These are phyloP conservation scores for Debaryomycetaceae sp. DNA, from an alignment of 1,139 yeast species.

Conservation along the genomic window DNA sequence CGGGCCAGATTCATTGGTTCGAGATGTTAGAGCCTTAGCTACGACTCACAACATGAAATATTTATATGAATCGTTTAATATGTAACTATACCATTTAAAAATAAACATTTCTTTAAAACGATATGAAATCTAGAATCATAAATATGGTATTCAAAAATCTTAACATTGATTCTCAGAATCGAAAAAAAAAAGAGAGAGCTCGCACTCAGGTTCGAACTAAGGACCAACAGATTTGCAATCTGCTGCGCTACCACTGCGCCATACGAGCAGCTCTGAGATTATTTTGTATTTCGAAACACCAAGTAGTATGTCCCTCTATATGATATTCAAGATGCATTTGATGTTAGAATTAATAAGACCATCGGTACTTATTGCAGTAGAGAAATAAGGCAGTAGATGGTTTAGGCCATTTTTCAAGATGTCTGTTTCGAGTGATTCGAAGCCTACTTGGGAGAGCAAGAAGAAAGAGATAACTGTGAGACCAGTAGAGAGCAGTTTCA, in stretches of 20 bases:
- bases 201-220: constrained; percentile 49
- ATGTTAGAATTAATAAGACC: no score
- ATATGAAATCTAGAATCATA: not conserved
- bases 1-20: constrained; percentile 58
- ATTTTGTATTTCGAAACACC: not conserved
- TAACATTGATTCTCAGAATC: no score
- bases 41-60: constrained; percentile 29
- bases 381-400: no score
- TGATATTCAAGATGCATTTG: no score
- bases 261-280: constrained; percentile 29
- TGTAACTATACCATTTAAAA: constrained; percentile 12
- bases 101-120: no score
- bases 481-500: constrained; percentile 24
- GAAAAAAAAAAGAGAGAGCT: constrained; percentile 35
- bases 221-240: constrained; percentile 57
- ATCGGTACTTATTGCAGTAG: no score
- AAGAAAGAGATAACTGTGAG: not conserved
- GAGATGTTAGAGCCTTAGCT: constrained; percentile 47
- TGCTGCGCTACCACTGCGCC: constrained; percentile 59
- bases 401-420: not conserved
- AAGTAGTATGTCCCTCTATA: not conserved
- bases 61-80: constrained; percentile 42
- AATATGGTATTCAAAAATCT: not conserved
- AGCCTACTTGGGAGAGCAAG: not conserved
- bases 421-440: constrained; percentile 3